phyloP scores from a whole-genome alignment of 2,329 filamentous ascomycete species.

The Didymellaceae sp. region DNA sequence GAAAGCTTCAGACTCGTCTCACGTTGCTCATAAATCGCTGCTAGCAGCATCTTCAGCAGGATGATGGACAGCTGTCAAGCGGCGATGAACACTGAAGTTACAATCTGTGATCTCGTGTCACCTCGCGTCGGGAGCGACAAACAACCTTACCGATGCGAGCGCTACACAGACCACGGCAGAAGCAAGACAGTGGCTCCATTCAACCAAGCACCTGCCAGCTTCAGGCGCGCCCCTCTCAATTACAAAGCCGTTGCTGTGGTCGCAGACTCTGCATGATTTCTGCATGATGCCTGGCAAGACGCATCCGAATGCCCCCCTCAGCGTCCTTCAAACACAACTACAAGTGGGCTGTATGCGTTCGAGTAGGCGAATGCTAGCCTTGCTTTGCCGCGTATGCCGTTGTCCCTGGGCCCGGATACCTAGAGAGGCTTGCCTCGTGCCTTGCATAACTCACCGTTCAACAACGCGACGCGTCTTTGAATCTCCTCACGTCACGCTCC shows the following conservation, averaged over 20 bases:
- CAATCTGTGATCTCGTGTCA: conserved; percentile 8
- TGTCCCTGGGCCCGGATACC: not conserved
- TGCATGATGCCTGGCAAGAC: conserved; percentile 8
- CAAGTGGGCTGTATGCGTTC: not conserved
- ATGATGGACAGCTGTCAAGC: conserved; percentile 9
- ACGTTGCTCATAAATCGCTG: conserved; percentile 15
- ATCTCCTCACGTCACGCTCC: conserved; percentile 10
- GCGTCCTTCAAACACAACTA: not conserved
- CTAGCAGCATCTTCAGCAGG: conserved; percentile 6
- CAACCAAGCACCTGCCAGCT: conserved; percentile 12
- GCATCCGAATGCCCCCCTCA: not conserved
- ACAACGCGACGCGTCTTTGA: conserved; percentile 2
- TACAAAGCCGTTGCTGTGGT: not conserved
- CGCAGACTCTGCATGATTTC: conserved; percentile 9
- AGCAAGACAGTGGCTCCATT: conserved; percentile 18
- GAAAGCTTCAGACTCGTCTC: conserved; percentile 22
- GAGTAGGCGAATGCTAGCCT: not conserved
- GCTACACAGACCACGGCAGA: conserved; percentile 17
- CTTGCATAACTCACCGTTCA: conserved; percentile 6
- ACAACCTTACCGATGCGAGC: conserved; percentile 19
- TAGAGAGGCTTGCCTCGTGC: conserved; percentile 4
- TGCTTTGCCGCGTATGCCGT: conserved; percentile 11
- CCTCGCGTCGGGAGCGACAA: conserved; percentile 13
- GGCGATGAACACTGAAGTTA: conserved; percentile 1
- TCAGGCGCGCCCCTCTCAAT: conserved; percentile 2